Evolutionary conservation across 345 rosid genomes (phyloP), one percentile per base, ranked within the genome.

Genomic region (Populus simonii): DNA sequence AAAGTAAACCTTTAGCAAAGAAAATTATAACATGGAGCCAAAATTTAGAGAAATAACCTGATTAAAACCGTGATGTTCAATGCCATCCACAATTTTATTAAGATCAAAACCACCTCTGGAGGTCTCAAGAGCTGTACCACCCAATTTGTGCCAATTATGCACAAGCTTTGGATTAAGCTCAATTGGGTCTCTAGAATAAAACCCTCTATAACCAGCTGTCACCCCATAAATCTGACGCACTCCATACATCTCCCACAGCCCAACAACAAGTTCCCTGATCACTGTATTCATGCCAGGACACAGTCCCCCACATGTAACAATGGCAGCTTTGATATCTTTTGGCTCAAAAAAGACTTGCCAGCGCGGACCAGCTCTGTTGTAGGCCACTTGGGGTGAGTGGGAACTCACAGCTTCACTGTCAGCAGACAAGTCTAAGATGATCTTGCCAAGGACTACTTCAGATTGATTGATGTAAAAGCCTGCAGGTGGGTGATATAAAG

Each of bases 221-320:
- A 93, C 85, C 62, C 99, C 99, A 59, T 83, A 91, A 25, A 95
- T 92, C 74, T 85, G 51, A 33, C 88, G 87, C 41, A 93, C 94
- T 0, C 96, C 99, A 77, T 95, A 93, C 1, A 92, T 86, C 66
- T 91, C 96, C 99, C 97, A 90, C 1, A 95, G 85, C 51, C 93
- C 98, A 39, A 90, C 90, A 68, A 93, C 96, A 9, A 95, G 90
- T 81, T 95, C 99, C 81, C 98, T 87, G 25, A 93, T 83, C 74
- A 93, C 98, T 3, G 97, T 93, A 85, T 95, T 93, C 89, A 87
- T 78, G 39, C 98, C 99, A 9, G 98, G 99, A 74, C 99, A 95
- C 27, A 95, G 84, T 22, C 99, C 99, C 6, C 97, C 99, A 51
- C 97, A 93, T 1, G 94, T 91, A 31, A 95, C 98, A 29, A 92